Base-by-base conservation (phyloP, 495 filamentous ascomycete genomes). In the Aspergillus heteromorphus region DNA sequence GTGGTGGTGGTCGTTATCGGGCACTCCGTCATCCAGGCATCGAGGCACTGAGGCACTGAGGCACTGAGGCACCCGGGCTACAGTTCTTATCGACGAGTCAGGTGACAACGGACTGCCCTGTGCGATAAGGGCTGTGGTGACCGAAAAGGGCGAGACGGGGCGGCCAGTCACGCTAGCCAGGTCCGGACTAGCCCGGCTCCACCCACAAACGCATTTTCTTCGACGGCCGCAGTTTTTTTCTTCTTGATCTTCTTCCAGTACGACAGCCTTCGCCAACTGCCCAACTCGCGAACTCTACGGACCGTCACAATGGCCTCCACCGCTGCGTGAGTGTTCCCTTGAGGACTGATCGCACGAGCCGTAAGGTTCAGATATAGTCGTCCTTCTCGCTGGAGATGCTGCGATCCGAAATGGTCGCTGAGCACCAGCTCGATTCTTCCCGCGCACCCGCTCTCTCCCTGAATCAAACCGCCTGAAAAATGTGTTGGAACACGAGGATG, bases 371-470 rank as follows among this genome's bases (percentile, higher is more conserved):
- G 77, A 67, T 81, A 84, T 87, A 84, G 83, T 83, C 81, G 80
- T 84, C 78, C 83, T 84, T 85, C 83, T 88, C 85, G 85, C 86
- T 89, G 85, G 85, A 77, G 65, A 70, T 73, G 75, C 76, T 72
- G 70, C 74, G 64, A 66, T 59, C 61, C 53, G 55, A 57, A 58
- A 57, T 53, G 64, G 65, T 73, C 72, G 75, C 69, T 74, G 62
- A 72, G 80, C 74, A 76, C 85, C 87, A 90, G 88, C 87, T 91
- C 87, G 87, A 91, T 88, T 68, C 69, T 78, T 91, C 87, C 79
- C 68, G 65, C 65, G 65, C n/a, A 69, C 73, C 75, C 6, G 10
- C 8, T 21, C 43, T 21, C 11, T 27, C 43, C 7, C 23, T 27
- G 23, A 27, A 7, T 29, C n/a, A 21, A 21, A n/a, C 11, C 66